Conservation (phyloP, 352 stramenopile species). For the Phytophthora colocasiae region DNA sequence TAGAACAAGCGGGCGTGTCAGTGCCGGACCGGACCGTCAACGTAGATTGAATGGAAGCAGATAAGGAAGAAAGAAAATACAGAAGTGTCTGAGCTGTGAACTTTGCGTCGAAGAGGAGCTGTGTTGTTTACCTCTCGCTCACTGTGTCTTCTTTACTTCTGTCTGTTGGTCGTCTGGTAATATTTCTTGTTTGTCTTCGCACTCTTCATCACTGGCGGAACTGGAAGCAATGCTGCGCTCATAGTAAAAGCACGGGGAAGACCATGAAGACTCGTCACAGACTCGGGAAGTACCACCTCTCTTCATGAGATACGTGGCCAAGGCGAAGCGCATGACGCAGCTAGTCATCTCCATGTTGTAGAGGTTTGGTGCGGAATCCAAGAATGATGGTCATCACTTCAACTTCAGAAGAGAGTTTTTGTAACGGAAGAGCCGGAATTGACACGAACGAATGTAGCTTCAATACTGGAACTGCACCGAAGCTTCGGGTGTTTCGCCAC, state of each 20-base stretch:
- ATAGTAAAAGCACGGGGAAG: background rate
- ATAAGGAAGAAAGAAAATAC: constrained; percentile 35
- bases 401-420: constrained; percentile 10
- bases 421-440: constrained; percentile 1
- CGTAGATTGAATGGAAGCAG: constrained; percentile 36
- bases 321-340: constrained; percentile 45
- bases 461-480: background rate
- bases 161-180: background rate
- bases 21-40: constrained; percentile 17
- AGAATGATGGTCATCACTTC: constrained; percentile 41
- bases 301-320: constrained; percentile 52
- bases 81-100: constrained; percentile 31
- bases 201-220: constrained; percentile 15
- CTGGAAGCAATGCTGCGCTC: constrained; percentile 7
- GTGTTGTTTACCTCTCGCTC: background rate
- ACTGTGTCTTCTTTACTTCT: too few relatives aligned
- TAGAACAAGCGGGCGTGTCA: constrained; percentile 18
- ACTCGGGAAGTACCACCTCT: constrained; percentile 2
- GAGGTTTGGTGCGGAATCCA: constrained; percentile 9
- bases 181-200: background rate
- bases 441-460: background rate
- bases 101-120: constrained; percentile 7
- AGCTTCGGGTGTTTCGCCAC: constrained; percentile 10
- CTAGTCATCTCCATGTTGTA: constrained; percentile 41
- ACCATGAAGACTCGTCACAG: background rate